Base-by-base conservation (phyloP, 2,329 filamentous ascomycete species). In the Calonectria fujianensis region DNA sequence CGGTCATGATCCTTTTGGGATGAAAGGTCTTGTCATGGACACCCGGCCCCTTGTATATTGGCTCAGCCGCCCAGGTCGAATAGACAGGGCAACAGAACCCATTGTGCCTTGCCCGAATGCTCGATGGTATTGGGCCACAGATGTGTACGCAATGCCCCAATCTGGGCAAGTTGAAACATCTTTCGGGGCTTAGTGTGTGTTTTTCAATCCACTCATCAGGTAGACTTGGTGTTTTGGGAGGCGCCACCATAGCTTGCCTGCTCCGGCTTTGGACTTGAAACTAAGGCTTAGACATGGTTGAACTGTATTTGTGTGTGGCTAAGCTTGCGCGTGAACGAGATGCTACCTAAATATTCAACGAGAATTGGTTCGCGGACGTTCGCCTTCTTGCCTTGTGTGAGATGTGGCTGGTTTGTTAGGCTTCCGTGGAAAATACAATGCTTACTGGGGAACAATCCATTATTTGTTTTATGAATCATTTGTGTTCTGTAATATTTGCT, bases 21-120 rank as follows among this genome's bases (percentile, higher is more conserved):
- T 39, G 39, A 57, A 27, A 41, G 32, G 51, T 39, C 61, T 74
- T n/a, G 54, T 20, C 41, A 69, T 70, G 48, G 74, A 70, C 51
- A 50, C 13, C 51, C 29, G n/a, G 37, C 27, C 13, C 11, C 16
- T 67, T 35, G 37, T 20, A 18, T 41, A 20, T 54, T 54, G 14
- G 52, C 32, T 35, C 24, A 14, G 27, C 65, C 37, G 29, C 29
- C 31, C 41, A 18, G 48, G 32, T 48, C 50, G 59, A 59, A 70
- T 24, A 52, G n/a, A 41, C 61, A 67, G 61, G 61, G 52, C 51
- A n/a, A 35, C 16, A 32, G 50, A 51, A 32, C 29, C 39, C 31
- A 39, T 24, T 51, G 59, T 57, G 32, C 48, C 50, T 61, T 59
- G 27, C 27, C 20, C 59, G 37, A 57, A 73, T 66, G 35, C 59